Evolutionary conservation across 495 filamentous ascomycete genomes (phyloP).

Genomic region (Penicillium coprophilum): DNA sequence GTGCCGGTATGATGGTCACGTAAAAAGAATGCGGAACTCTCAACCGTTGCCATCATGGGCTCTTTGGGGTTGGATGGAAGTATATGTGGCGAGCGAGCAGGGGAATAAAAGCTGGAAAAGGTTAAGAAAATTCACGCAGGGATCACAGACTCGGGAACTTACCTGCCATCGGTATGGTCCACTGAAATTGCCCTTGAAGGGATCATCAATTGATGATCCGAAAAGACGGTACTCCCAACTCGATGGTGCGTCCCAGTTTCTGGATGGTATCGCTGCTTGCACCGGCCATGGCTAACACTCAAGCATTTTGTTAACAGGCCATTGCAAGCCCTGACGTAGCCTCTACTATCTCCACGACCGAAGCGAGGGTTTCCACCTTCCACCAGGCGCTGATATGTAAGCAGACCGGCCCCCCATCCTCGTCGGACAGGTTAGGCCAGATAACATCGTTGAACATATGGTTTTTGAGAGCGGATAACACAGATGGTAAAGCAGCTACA

Average conservation of each 20-base stretch:
- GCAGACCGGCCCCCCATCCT: slow-evolving; percentile 91
- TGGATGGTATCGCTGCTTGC: slow-evolving; percentile 63
- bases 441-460: slow-evolving; percentile 98
- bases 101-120: slow-evolving; percentile 28
- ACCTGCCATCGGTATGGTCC: slow-evolving; percentile 36
- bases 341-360: slow-evolving; percentile 69
- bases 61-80: slow-evolving; percentile 24
- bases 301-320: slow-evolving; percentile 76
- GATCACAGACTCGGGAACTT: not conserved
- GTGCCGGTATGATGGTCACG: slow-evolving; percentile 63
- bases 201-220: slow-evolving; percentile 29
- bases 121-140: not conserved
- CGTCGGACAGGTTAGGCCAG: slow-evolving; percentile 96
- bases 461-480: slow-evolving; percentile 81
- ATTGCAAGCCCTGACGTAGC: slow-evolving; percentile 82
- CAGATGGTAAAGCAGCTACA: slow-evolving; percentile 78
- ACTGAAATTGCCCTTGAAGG: slow-evolving; percentile 33
- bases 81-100: slow-evolving; percentile 31
- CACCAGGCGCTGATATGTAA: slow-evolving; percentile 84
- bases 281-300: slow-evolving; percentile 82
- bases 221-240: slow-evolving; percentile 50
- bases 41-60: slow-evolving; percentile 50
- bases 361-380: slow-evolving; percentile 83
- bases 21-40: slow-evolving; percentile 91
- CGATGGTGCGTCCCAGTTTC: slow-evolving; percentile 57